phyloP scores from a whole-genome alignment of 2,329 filamentous ascomycete species.

The Calonectria leucothoes region DNA sequence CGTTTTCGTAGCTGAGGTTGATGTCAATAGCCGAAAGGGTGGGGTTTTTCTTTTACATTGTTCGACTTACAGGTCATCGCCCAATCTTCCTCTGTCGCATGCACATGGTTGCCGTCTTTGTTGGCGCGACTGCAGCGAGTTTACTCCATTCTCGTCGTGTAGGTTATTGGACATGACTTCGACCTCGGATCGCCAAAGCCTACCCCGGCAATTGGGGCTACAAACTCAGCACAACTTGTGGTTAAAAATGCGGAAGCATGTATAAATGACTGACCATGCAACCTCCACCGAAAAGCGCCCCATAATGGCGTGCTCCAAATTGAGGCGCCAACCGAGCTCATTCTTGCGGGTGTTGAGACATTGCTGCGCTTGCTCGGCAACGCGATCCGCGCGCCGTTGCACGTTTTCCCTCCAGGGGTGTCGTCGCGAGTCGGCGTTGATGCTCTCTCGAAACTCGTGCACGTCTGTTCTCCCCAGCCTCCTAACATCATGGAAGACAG shows the following conservation, averaged over 20 bases:
- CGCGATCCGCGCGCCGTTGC: background rate
- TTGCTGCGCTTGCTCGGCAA: background rate
- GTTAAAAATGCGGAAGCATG: background rate
- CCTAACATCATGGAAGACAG: background rate
- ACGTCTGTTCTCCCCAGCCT: background rate
- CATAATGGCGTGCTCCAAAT: background rate
- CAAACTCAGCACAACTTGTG: background rate
- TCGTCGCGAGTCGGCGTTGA: background rate
- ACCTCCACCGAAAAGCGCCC: background rate
- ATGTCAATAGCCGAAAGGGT: background rate
- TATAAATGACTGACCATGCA: background rate
- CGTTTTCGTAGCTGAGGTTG: background rate
- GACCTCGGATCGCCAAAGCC: conserved; percentile 9
- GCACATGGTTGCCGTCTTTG: background rate
- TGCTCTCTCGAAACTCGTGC: background rate
- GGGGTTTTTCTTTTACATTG: no score
- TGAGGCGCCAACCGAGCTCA: background rate
- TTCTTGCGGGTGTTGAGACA: background rate
- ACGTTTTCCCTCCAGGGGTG: conserved; percentile 3
- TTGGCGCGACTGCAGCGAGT: background rate
- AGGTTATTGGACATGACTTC: background rate
- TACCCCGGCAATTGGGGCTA: conserved; percentile 7
- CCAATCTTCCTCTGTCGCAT: background rate
- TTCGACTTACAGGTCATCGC: background rate
- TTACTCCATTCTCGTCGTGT: background rate